phyloP scores from a whole-genome alignment of 139 green algal species.

The Dunaliella primolecta region DNA sequence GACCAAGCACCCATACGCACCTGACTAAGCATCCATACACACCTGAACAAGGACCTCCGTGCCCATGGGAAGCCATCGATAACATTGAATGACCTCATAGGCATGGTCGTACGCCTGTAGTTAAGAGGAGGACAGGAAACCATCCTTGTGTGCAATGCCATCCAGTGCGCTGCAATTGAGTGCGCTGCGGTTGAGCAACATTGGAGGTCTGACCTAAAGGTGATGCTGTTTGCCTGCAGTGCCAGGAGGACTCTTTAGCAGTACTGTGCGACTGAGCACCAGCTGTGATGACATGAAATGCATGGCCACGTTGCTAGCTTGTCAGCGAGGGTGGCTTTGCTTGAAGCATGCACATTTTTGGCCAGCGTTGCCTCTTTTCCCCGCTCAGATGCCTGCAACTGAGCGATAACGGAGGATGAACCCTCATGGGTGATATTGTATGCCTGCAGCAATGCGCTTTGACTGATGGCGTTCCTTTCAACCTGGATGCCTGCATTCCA shows the following conservation, averaged over 20 bases:
- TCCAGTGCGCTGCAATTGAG: not conserved
- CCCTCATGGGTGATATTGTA: too few species aligned
- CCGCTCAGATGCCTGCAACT: too few species aligned
- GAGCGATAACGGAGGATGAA: too few species aligned
- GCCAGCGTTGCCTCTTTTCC: too few species aligned
- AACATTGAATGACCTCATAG: constrained; percentile 49
- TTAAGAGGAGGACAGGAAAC: not conserved
- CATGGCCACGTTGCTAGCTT: too few species aligned
- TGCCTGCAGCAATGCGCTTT: too few species aligned
- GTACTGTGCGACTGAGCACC: too few species aligned
- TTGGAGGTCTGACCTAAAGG: not conserved
- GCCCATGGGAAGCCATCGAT: constrained; percentile 52
- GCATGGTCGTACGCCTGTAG: constrained; percentile 64
- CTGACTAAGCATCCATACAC: constrained; percentile 8
- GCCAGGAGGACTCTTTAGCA: not conserved
- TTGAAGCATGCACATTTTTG: too few species aligned
- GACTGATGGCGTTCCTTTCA: too few species aligned
- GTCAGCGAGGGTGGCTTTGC: too few species aligned
- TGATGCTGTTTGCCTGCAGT: not conserved
- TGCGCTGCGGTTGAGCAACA: not conserved
- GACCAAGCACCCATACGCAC: too few species aligned
- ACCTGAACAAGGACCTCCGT: constrained; percentile 71
- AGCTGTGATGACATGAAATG: not conserved
- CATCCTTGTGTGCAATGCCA: not conserved
- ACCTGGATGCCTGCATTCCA: too few species aligned